These are phyloP conservation scores for Diaporthe sp. DNA, from an alignment of 2,329 filamentous ascomycete species.

Conservation along the genomic window DNA sequence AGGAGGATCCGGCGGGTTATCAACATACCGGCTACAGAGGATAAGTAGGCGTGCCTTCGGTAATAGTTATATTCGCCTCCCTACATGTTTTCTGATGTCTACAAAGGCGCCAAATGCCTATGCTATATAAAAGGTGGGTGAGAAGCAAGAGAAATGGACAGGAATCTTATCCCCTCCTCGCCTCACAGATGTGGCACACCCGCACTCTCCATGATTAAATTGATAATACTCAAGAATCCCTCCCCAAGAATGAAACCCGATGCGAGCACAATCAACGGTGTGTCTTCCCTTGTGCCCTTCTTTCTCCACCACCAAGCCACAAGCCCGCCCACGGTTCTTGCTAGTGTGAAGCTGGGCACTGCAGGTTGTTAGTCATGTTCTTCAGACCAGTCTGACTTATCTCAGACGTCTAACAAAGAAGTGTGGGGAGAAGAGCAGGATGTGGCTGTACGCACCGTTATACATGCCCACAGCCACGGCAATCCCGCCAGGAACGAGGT, in stretches of 20 bases:
- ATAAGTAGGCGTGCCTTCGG: no score
- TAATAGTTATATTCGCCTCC: background rate
- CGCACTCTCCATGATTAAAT: conserved; percentile 84
- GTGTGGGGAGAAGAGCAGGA: no score
- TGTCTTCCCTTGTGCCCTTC: conserved; percentile 69
- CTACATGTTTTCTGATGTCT: background rate
- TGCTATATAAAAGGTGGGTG: background rate
- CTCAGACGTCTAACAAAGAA: no score
- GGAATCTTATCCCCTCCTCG: background rate
- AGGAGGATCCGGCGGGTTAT: background rate
- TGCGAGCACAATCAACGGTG: conserved; percentile 90
- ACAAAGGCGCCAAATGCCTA: background rate
- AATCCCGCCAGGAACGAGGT: conserved; percentile 90
- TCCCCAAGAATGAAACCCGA: conserved; percentile 92
- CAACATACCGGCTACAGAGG: background rate
- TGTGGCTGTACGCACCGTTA: conserved; percentile 1
- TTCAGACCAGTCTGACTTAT: no score
- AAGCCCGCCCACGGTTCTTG: conserved; percentile 84
- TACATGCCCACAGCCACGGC: conserved; percentile 88
- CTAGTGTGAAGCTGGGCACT: conserved; percentile 93
- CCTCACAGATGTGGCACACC: conserved; percentile 78
- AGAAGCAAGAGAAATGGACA: background rate
- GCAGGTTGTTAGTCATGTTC: conserved; percentile 7
- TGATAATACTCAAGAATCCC: conserved; percentile 91
- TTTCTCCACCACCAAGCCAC: conserved; percentile 83